A percentile compares a stretch with the other conserved stretches of the same genome.
phyloP scores from a whole-genome alignment of 345 rosid genomes.

The Eucalyptus rudis region DNA sequence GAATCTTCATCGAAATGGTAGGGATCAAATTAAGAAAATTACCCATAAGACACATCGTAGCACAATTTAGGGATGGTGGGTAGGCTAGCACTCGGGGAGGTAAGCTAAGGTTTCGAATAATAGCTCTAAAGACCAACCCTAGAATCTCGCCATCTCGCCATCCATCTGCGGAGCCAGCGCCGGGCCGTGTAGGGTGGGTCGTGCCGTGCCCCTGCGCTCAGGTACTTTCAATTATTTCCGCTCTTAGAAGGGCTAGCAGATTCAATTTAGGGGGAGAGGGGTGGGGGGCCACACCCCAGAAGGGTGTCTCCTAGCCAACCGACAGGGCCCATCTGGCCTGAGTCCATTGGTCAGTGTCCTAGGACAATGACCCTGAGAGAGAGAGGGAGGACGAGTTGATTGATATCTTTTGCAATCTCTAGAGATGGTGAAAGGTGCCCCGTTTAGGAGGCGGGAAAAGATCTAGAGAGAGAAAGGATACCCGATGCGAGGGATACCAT shows the following conservation, averaged over 20 bases:
- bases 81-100: background rate
- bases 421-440: background rate
- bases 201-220: background rate
- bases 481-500: background rate
- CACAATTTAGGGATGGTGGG: background rate
- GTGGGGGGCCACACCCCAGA: background rate
- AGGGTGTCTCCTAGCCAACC: background rate
- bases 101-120: background rate
- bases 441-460: background rate
- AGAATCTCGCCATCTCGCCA: background rate
- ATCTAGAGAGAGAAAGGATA: background rate
- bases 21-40: background rate
- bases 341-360: background rate
- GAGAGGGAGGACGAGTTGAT: background rate
- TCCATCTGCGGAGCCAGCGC: background rate
- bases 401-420: background rate
- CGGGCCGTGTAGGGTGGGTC: background rate
- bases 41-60: too few species aligned
- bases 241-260: background rate
- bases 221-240: background rate
- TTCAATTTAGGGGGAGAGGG: background rate
- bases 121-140: background rate
- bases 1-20: background rate
- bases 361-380: background rate
- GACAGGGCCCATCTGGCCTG: background rate